Conservation (phyloP, 805 yeast species). For the Barnettozyma vustinii region DNA sequence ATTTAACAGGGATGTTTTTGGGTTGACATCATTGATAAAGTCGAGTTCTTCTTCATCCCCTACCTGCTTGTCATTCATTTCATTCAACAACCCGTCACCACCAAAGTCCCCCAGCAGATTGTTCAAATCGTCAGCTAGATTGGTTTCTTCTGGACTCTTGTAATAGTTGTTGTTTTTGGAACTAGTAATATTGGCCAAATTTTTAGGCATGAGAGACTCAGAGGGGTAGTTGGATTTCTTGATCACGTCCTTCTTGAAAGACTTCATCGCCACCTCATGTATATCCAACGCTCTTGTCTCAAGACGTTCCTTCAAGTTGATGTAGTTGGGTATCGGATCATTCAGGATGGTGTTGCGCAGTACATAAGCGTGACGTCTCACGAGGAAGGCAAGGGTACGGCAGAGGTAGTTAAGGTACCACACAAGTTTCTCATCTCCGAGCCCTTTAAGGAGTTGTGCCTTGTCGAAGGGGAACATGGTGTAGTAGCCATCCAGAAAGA, state of each 20-base stretch:
- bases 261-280: constrained; percentile 17
- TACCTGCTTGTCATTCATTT: neutral
- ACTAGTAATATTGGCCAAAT: neutral
- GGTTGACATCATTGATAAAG: constrained; percentile 4
- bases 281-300: constrained; percentile 17
- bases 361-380: constrained; percentile 17
- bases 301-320: constrained; percentile 12
- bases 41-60: constrained; percentile 9
- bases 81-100: neutral
- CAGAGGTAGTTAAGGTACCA: constrained; percentile 16
- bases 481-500: constrained; percentile 18
- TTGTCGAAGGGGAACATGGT: constrained; percentile 12
- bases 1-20: constrained; percentile 12
- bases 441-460: constrained; percentile 4
- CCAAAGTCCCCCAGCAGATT: neutral
- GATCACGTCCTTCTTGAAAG: constrained; percentile 14
- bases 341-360: constrained; percentile 15
- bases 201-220: constrained; percentile 6
- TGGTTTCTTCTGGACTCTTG: neutral
- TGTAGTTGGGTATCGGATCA: constrained; percentile 18
- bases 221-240: constrained; percentile 18
- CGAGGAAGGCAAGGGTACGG: constrained; percentile 18
- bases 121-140: neutral
- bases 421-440: constrained; percentile 7
- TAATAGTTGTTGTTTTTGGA: constrained; percentile 2